Percentiles rank a stretch among this genome's conserved stretches.
These are phyloP conservation scores for Wickerhamomyces strasburgensis DNA, from an alignment of 805 yeast species.

Conservation along the genomic window DNA sequence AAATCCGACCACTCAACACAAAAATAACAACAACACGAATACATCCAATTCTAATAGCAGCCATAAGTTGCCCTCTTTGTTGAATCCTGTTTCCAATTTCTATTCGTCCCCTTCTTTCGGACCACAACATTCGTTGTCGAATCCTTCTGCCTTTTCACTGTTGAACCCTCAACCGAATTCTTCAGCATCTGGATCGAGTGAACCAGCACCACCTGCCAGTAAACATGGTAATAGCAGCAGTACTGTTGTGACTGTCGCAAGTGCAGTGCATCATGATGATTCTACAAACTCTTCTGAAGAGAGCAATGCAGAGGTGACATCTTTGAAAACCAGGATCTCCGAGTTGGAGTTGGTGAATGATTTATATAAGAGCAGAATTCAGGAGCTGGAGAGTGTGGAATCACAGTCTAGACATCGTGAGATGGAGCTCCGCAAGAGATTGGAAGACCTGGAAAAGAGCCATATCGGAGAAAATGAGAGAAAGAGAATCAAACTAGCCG, in stretches of 20 bases:
- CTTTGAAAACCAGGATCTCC: conserved; percentile 68
- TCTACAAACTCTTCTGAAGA: conserved; percentile 23
- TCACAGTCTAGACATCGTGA: conserved; percentile 12
- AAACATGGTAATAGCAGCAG: conserved; percentile 1
- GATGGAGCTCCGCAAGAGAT: conserved; percentile 9
- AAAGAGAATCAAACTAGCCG: conserved; percentile 20
- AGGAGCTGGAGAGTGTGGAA: conserved; percentile 57
- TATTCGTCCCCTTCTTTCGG: conserved; percentile 43
- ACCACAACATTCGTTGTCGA: conserved; percentile 32
- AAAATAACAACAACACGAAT: background rate
- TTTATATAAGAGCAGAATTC: conserved; percentile 73
- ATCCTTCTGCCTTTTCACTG: conserved; percentile 25
- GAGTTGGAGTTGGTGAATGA: conserved; percentile 92
- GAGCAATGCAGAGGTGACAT: conserved; percentile 27
- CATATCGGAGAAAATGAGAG: conserved; percentile 10
- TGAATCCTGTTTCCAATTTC: conserved; percentile 20
- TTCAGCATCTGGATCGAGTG: conserved; percentile 4
- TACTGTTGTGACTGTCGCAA: conserved; percentile 1
- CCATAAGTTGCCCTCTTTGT: conserved; percentile 19
- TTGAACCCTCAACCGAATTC: no score
- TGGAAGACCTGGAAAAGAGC: conserved; percentile 11
- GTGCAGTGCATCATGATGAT: conserved; percentile 1
- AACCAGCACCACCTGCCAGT: conserved; percentile 1
- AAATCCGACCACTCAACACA: no score
- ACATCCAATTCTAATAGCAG: background rate